phyloP scores from a whole-genome alignment of 768 basidiomycete species.

The Lyophyllum semitale region DNA sequence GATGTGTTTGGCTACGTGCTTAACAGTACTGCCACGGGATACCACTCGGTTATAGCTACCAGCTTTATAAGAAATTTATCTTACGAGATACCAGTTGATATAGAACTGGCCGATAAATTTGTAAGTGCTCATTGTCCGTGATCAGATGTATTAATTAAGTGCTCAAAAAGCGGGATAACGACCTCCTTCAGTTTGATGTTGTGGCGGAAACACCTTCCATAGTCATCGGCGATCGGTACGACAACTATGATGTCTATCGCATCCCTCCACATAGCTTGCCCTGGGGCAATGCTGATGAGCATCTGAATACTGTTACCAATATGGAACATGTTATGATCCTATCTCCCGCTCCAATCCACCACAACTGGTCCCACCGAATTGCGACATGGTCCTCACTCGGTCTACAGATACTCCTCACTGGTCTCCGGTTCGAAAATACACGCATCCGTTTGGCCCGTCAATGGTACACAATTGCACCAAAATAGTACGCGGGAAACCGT shows the following conservation, averaged over 20 bases:
- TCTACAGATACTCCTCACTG: too few species aligned
- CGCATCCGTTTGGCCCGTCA: background rate
- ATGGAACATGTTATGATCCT: background rate
- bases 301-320: background rate
- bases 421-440: too few species aligned
- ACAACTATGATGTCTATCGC: background rate
- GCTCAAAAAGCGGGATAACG: too few species aligned
- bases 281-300: too few species aligned
- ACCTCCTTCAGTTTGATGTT: too few species aligned
- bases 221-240: background rate
- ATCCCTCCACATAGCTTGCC: background rate
- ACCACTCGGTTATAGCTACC: background rate
- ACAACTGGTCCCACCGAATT: too few species aligned
- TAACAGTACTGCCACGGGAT: too few species aligned
- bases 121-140: background rate
- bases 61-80: background rate
- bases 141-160: background rate
- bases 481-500: background rate
- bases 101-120: too few species aligned
- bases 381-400: too few species aligned
- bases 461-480: background rate
- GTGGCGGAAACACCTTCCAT: background rate
- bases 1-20: background rate
- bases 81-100: background rate
- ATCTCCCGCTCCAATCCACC: too few species aligned